Evolutionary conservation across 768 basidiomycete genomes (phyloP), one percentile per base, ranked within the genome.

Genomic region (Coprinopsis marcescibilis): DNA sequence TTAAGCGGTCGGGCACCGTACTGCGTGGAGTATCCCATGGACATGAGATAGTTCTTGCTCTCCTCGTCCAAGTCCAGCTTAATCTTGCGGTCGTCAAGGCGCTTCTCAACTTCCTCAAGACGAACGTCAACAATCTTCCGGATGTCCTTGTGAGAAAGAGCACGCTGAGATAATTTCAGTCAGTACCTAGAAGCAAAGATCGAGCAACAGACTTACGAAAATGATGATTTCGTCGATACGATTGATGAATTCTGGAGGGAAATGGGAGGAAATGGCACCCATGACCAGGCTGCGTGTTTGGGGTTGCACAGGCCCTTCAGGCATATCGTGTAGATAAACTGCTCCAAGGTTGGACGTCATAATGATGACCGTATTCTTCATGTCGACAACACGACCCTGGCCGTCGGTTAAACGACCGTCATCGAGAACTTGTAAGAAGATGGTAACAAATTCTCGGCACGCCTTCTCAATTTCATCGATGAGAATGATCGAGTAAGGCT

Each of bases 1-100:
- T 90, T 89, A 52, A 97, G 76, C 1, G 95, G 96, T 33, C 95
- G 81, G 46, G 94, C 95, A 53, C 95, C 93, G 59, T 95, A 96
- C 15, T 73, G 68, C 1, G 90, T 71, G 38, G 86, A 86, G 65
- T 89, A 92, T 0, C 88, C 89, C 39, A 80, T 71, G 15, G 83
- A 82, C 51, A 76, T 75, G 24, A 93, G 76, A 59, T 83, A 90
- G 45, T 78, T 71, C 65, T 87, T 89, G 53, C 87, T 83, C 23
- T 72, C 79, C n/a, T 74, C 65, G 60, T 92, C 85, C 29, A 98
- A 63, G 42, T 84, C 77, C 25, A 98, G 69, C 38, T 65, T 78
- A 59, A 99, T 85, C 71, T 93, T 94, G 51, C 83, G 74, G 41
- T 84, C 80, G 4, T 71, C 68, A 37, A 98, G 78, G 13, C 96